A percentile compares a stretch with the other conserved stretches of the same genome.
Evolutionary conservation across 2,329 filamentous ascomycete genomes (phyloP).

Genomic region (Cladosporium colombiae): DNA sequence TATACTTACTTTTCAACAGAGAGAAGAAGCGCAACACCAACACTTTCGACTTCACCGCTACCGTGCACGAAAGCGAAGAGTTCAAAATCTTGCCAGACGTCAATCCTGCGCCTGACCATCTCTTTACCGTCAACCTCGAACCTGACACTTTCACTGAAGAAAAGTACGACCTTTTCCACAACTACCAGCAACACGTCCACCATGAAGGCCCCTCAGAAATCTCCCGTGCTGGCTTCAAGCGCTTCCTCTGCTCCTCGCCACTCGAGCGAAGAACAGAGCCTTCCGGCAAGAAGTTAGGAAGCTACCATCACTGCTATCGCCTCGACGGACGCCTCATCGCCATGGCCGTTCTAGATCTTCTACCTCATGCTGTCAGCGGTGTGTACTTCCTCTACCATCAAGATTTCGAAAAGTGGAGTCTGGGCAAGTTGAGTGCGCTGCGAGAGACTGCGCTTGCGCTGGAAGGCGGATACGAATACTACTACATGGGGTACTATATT

Average conservation of each 20-base stretch:
- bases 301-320: conserved; percentile 80
- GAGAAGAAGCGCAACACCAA: conserved; percentile 64
- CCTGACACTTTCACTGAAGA: conserved; percentile 70
- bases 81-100: conserved; percentile 49
- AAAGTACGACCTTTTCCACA: conserved; percentile 70
- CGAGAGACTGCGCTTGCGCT: conserved; percentile 70
- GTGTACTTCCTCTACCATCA: conserved; percentile 84
- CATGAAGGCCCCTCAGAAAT: conserved; percentile 64
- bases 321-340: conserved; percentile 75
- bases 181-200: conserved; percentile 76
- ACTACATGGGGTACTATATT: conserved; percentile 85
- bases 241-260: conserved; percentile 74
- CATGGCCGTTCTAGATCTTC: conserved; percentile 73
- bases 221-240: conserved; percentile 62
- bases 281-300: conserved; percentile 63
- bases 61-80: conserved; percentile 70
- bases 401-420: conserved; percentile 67
- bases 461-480: conserved; percentile 71
- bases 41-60: conserved; percentile 65
- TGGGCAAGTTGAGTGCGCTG: conserved; percentile 75
- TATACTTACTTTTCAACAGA: conserved; percentile 34
- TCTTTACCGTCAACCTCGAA: conserved; percentile 70
- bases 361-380: conserved; percentile 75
- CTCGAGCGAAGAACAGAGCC: conserved; percentile 51
- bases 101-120: conserved; percentile 59